A percentile compares a stretch with the other conserved stretches of the same genome.
Evolutionary conservation across 176 grass and related monocot genomes (phyloP).

Genomic region (Triticum timopheevii): DNA sequence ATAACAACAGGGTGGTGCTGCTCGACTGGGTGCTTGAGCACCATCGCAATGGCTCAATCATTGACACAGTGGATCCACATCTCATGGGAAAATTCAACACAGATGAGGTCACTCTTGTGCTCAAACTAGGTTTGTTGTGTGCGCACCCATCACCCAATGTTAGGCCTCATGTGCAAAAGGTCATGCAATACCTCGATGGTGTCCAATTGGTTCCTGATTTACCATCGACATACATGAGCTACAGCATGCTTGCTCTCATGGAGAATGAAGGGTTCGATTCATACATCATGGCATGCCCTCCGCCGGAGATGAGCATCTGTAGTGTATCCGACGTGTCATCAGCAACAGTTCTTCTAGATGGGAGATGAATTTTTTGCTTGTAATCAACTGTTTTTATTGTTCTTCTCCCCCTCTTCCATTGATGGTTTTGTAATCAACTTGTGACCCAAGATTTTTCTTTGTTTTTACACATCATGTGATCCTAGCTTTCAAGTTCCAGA

Average conservation of each 20-base stretch:
- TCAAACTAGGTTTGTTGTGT: constrained; percentile 44
- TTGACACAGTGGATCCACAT: constrained; percentile 2
- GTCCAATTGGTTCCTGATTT: background rate
- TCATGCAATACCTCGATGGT: constrained; percentile 32
- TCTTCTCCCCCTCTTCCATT: background rate
- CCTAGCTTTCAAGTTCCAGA: background rate
- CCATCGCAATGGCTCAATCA: background rate
- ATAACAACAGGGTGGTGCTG: background rate
- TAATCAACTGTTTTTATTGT: background rate
- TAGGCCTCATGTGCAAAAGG: constrained; percentile 33
- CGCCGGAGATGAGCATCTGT: background rate
- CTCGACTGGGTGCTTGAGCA: constrained; percentile 33
- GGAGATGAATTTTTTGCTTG: constrained; percentile 3
- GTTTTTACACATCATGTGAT: background rate
- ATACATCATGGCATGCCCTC: background rate
- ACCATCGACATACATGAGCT: constrained; percentile 21
- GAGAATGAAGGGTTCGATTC: constrained; percentile 27
- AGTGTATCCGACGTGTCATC: background rate
- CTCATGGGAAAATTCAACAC: background rate
- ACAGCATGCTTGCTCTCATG: background rate
- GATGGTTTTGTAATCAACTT: background rate
- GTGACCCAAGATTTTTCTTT: background rate
- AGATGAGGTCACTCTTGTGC: constrained; percentile 18
- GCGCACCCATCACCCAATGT: background rate
- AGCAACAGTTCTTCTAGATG: background rate